A percentile compares a stretch with the other conserved stretches of the same genome.
These are phyloP conservation scores for Scheffersomyces amazonensis DNA, from an alignment of 805 yeast genomes.

Conservation along the genomic window DNA sequence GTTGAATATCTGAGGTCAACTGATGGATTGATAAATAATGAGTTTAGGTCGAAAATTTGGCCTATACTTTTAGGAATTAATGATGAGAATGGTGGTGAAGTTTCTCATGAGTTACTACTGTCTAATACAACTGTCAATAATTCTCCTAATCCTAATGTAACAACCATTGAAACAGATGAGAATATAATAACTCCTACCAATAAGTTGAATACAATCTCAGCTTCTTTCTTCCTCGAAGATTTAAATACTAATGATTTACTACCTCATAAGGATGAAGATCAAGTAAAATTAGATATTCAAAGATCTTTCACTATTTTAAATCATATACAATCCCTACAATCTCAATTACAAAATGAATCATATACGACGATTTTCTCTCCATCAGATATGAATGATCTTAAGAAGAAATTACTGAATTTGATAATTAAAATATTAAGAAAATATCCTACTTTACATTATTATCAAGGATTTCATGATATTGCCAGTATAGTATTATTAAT, in stretches of 20 bases:
- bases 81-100: background rate
- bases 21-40: slow-evolving; percentile 45
- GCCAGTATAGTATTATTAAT: slow-evolving; percentile 64
- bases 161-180: background rate
- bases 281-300: slow-evolving; percentile 73
- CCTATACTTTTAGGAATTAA: slow-evolving; percentile 42
- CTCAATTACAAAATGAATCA: slow-evolving; percentile 16
- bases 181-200: background rate
- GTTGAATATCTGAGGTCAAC: slow-evolving; percentile 38
- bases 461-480: slow-evolving; percentile 92
- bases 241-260: slow-evolving; percentile 26
- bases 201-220: slow-evolving; percentile 4
- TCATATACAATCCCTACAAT: slow-evolving; percentile 25
- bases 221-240: slow-evolving; percentile 16
- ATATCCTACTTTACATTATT: slow-evolving; percentile 66
- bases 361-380: slow-evolving; percentile 31
- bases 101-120: background rate
- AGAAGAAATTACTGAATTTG: slow-evolving; percentile 38
- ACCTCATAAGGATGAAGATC: slow-evolving; percentile 71
- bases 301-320: slow-evolving; percentile 55
- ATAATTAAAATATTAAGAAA: slow-evolving; percentile 56
- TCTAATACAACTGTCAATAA: background rate
- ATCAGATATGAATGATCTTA: slow-evolving; percentile 30
- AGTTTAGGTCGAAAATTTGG: slow-evolving; percentile 48
- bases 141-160: background rate